Conservation (phyloP, 352 stramenopile genomes). For the Pythium sukuiense region DNA sequence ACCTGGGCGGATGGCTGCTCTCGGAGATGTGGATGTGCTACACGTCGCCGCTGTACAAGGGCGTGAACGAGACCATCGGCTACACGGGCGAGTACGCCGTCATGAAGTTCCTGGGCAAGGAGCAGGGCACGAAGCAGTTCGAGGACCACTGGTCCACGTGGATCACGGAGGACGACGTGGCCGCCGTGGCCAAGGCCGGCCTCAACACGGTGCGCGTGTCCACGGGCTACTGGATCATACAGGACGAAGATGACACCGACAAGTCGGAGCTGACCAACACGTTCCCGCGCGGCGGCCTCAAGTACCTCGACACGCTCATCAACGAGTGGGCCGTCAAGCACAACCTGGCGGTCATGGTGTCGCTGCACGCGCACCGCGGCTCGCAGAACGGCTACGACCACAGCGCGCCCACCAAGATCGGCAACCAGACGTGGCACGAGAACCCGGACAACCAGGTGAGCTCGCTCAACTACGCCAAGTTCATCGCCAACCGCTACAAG, state of each 20-base stretch:
- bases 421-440: conserved; percentile 28
- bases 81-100: conserved; percentile 22
- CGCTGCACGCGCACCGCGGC: conserved; percentile 47
- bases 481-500: conserved; percentile 46
- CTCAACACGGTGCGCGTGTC: conserved; percentile 36
- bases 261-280: background rate
- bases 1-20: conserved; percentile 45
- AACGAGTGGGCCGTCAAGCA: conserved; percentile 49
- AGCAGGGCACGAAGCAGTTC: background rate
- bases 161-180: conserved; percentile 33
- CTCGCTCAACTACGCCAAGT: conserved; percentile 39
- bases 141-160: conserved; percentile 25
- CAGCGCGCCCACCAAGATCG: conserved; percentile 28
- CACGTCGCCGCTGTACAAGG: conserved; percentile 58
- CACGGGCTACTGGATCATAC: conserved; percentile 57
- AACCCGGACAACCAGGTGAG: conserved; percentile 26
- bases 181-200: conserved; percentile 28
- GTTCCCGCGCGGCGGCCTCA: conserved; percentile 31
- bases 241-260: conserved; percentile 21
- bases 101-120: conserved; percentile 16
- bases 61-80: conserved; percentile 37
- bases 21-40: conserved; percentile 56
- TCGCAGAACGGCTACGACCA: conserved; percentile 65
- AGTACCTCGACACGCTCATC: conserved; percentile 61
- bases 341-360: conserved; percentile 42